A percentile compares a stretch with the other conserved stretches of the same genome.
Conservation (phyloP, 2,329 filamentous ascomycete genomes). For the Huntiella omanensis region DNA sequence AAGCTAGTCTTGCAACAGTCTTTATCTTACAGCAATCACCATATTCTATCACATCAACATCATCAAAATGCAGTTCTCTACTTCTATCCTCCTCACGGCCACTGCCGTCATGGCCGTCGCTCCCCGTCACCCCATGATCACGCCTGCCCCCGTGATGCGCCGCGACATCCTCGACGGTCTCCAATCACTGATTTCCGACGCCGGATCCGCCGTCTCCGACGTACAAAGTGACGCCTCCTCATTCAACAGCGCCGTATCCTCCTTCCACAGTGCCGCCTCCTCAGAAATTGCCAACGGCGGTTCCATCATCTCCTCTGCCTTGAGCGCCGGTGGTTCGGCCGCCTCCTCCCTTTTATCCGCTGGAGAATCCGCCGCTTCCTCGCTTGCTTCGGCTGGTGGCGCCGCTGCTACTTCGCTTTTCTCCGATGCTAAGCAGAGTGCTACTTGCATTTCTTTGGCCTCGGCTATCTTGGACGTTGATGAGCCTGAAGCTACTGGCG, state of each 20-base stretch:
- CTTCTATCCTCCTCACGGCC: conserved; percentile 9
- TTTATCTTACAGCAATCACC: not conserved
- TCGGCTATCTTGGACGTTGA: conserved; percentile 5
- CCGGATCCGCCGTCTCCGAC: not conserved
- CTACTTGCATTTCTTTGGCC: conserved; percentile 9
- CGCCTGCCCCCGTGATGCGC: conserved; percentile 9
- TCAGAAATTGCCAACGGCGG: not conserved
- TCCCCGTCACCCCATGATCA: conserved; percentile 10
- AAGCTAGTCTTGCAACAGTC: not conserved
- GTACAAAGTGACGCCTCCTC: not conserved
- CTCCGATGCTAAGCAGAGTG: conserved; percentile 6
- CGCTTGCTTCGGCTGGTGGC: conserved; percentile 1
- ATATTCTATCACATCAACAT: not conserved
- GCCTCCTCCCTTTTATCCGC: not conserved
- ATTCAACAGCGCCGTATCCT: not conserved
- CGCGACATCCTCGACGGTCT: conserved; percentile 9
- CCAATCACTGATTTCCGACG: conserved; percentile 6
- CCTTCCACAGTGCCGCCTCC: conserved; percentile 2
- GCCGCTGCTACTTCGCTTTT: conserved; percentile 1
- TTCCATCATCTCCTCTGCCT: not conserved
- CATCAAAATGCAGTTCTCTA: conserved; percentile 11
- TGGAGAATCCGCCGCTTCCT: not conserved
- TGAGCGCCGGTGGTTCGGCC: conserved; percentile 1
- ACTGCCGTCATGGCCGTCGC: conserved; percentile 10
- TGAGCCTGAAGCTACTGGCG: conserved; percentile 9